phyloP scores from a whole-genome alignment of 75 land plant species.

The Adiantum capillusveneris region DNA sequence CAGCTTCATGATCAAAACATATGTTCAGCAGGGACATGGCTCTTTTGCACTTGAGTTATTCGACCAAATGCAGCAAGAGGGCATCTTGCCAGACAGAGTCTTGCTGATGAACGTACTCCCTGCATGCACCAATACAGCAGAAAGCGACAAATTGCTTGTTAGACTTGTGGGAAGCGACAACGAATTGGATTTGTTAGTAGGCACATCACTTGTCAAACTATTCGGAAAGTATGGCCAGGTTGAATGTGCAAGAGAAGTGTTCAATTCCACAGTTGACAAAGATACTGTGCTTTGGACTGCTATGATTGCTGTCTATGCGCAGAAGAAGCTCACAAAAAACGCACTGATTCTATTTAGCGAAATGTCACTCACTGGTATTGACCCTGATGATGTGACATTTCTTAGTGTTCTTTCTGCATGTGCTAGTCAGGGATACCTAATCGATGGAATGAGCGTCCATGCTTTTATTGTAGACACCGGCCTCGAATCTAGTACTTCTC shows the following conservation, averaged over 20 bases:
- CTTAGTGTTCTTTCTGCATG: conserved; percentile 26
- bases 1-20: too few relatives aligned
- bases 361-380: conserved; percentile 9
- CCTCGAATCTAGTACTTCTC: conserved; percentile 4
- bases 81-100: too few relatives aligned
- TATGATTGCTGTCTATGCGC: background rate
- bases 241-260: background rate
- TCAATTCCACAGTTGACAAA: background rate
- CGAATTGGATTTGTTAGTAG: background rate
- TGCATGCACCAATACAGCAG: too few relatives aligned
- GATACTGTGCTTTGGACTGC: background rate
- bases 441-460: conserved; percentile 9
- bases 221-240: background rate
- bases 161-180: background rate
- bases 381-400: conserved; percentile 26
- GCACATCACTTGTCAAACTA: background rate
- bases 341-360: background rate
- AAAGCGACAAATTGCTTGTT: too few relatives aligned
- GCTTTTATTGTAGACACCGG: conserved; percentile 13
- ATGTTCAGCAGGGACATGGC: too few relatives aligned
- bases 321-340: background rate
- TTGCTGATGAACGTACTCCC: too few relatives aligned
- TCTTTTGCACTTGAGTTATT: too few relatives aligned
- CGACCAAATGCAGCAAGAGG: too few relatives aligned
- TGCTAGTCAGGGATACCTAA: background rate